A percentile compares a stretch with the other conserved stretches of the same genome.
phyloP scores from a whole-genome alignment of 257 asterid genomes.

The Primulina eburnea region DNA sequence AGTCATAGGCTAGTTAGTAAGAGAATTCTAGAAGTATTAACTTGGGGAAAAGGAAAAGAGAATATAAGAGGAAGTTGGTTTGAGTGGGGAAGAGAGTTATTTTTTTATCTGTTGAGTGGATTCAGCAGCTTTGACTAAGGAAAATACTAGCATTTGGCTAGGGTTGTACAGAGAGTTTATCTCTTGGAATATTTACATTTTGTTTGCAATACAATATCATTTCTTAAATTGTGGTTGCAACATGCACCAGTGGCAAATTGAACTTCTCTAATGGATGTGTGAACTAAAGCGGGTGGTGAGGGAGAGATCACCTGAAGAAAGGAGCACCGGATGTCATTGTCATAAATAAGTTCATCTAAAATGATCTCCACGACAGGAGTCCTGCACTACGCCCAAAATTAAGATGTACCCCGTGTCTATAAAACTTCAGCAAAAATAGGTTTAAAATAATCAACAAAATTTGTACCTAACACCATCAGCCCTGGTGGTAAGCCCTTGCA shows the following conservation, averaged over 20 bases:
- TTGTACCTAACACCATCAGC: slow-evolving; percentile 78
- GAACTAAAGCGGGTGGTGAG: slow-evolving; percentile 14
- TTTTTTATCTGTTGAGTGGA: too few relatives aligned
- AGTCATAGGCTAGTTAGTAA: too few relatives aligned
- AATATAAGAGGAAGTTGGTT: too few relatives aligned
- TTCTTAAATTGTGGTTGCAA: too few relatives aligned
- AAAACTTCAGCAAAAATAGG: slow-evolving; percentile 6
- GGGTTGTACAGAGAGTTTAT: too few relatives aligned
- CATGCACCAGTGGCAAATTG: neutral
- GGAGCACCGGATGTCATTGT: slow-evolving; percentile 48
- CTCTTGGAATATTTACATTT: too few relatives aligned
- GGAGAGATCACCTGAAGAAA: slow-evolving; percentile 69
- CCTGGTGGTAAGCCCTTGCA: slow-evolving; percentile 66
- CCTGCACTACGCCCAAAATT: slow-evolving; percentile 49
- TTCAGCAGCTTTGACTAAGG: too few relatives aligned
- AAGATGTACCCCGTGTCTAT: slow-evolving; percentile 16
- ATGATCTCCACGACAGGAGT: slow-evolving; percentile 70
- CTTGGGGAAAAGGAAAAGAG: too few relatives aligned
- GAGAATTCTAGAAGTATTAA: too few relatives aligned
- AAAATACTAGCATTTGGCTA: too few relatives aligned
- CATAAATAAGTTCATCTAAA: slow-evolving; percentile 71
- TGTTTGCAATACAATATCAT: too few relatives aligned
- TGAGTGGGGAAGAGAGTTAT: too few relatives aligned
- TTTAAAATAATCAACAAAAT: slow-evolving; percentile 8
- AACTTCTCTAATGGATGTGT: neutral